These are phyloP conservation scores for Leccinum boreale DNA, from an alignment of 768 basidiomycete species.

Conservation along the genomic window DNA sequence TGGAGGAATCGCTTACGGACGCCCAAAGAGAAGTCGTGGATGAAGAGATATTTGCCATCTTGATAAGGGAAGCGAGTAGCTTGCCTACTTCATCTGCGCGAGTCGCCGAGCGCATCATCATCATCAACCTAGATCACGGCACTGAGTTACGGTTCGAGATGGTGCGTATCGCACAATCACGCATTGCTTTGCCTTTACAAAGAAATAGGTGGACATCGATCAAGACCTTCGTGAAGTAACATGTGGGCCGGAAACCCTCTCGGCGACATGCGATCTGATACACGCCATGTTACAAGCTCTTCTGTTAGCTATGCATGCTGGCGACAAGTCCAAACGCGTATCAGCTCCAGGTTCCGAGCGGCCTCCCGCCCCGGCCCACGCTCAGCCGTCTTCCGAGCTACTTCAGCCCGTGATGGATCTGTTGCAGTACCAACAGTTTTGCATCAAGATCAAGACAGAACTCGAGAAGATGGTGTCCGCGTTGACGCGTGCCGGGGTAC, in stretches of 20 bases:
- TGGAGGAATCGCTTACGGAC: constrained; percentile 50
- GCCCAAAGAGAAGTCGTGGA: constrained; percentile 76
- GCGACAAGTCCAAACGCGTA: constrained; percentile 43
- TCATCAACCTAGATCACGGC: constrained; percentile 71
- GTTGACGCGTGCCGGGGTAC: constrained; percentile 52
- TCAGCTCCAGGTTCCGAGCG: constrained; percentile 25
- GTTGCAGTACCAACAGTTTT: constrained; percentile 77
- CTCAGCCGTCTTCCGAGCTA: constrained; percentile 41
- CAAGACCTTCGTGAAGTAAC: constrained; percentile 8
- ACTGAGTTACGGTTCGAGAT: constrained; percentile 71
- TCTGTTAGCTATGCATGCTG: constrained; percentile 57
- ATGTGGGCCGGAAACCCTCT: constrained; percentile 15
- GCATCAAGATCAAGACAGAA: constrained; percentile 56
- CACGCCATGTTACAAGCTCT: constrained; percentile 62
- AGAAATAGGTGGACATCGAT: constrained; percentile 34
- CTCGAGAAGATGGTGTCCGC: constrained; percentile 48
- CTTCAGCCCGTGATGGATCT: constrained; percentile 77
- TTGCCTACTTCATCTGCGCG: constrained; percentile 74
- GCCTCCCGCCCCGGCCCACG: constrained; percentile 12
- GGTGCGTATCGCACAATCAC: constrained; percentile 38
- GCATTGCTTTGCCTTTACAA: constrained; percentile 3
- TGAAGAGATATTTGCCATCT: constrained; percentile 71
- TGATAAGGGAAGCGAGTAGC: constrained; percentile 74
- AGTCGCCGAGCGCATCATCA: constrained; percentile 75
- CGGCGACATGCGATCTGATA: constrained; percentile 61